Evolutionary conservation across 2,329 filamentous ascomycete species (phyloP), one percentile per base, ranked within the genome.

Genomic region (Drechslerella coelobrocha): DNA sequence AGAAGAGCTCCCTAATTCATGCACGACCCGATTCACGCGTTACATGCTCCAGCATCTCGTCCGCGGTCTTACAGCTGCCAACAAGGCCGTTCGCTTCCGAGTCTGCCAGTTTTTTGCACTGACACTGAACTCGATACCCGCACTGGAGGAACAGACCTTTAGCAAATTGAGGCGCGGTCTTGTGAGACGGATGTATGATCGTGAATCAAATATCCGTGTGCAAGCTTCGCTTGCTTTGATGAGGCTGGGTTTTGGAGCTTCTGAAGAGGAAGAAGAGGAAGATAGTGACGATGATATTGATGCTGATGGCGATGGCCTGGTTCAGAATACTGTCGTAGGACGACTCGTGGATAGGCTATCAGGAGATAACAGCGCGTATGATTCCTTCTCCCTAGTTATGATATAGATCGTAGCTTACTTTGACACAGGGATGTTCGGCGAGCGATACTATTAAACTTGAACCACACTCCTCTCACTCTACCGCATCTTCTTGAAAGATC

Each of bases 161-260:
- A 87, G 92, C 75, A 85, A 91, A 68, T 83, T 97, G 69, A 86
- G 91, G 56, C 84, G 90, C 57, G 89, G 89, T 0, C 82, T 99
- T 37, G 81, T 96, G 47, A 95, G 90, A 79, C 85, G 94, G 31
- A 88, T 97, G 54, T 87, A 91, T 74, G 94, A 99, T 80, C 97
- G 97, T 79, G 94, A 99, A 78, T 86, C 92, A 5, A 90, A 92
- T 78, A 91, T 99, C 7, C 87, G 94, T 68, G 88, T 94, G 4
- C 94, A 99, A 78, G 94, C 94, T 5, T 91, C 96, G 0, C 83
- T 96, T 72, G 93, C 92, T 2, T 83, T 99, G n/a, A 90, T 91
- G 5, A 85, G 92, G 29, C 82, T 76, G 14, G 74, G 75, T 14
- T 75, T 76, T 66, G 75, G 75, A 10, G 73, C 97, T 55, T 91